These are phyloP conservation scores for Calycina marina DNA, from an alignment of 2,329 filamentous ascomycete species.

Conservation along the genomic window DNA sequence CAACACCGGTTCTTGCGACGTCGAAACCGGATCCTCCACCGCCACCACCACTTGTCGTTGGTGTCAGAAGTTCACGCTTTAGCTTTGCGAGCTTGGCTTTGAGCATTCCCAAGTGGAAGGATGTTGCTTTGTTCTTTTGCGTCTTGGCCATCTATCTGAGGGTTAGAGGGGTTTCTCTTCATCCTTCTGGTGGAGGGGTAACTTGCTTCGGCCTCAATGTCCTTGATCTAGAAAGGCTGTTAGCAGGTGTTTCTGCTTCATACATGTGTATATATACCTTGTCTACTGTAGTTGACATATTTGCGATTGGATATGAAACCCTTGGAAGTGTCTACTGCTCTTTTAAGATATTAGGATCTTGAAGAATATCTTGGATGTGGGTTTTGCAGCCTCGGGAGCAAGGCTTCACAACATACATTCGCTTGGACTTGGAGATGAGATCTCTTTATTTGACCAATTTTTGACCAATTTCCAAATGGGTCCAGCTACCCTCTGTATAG, in stretches of 20 bases:
- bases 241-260: conserved; percentile 7
- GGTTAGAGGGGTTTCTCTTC: conserved; percentile 12
- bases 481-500: conserved; percentile 13
- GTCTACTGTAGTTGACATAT: conserved; percentile 93
- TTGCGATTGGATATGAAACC: conserved; percentile 21
- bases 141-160: conserved; percentile 70
- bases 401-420: too few relatives aligned
- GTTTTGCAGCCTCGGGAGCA: too few relatives aligned
- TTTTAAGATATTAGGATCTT: too few relatives aligned
- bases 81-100: conserved; percentile 98
- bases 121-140: conserved; percentile 94
- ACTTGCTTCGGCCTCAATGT: conserved; percentile 84
- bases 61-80: conserved; percentile 88
- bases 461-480: conserved; percentile 16
- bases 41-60: conserved; percentile 69
- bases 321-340: not conserved
- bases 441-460: too few relatives aligned
- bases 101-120: conserved; percentile 85
- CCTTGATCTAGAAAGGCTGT: conserved; percentile 58
- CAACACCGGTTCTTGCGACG: conserved; percentile 92
- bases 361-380: too few relatives aligned
- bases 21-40: conserved; percentile 85
- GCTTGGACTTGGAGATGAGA: too few relatives aligned
- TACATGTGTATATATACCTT: conserved; percentile 46
- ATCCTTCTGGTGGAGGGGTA: too few relatives aligned